These are phyloP conservation scores for Candida germanica DNA, from an alignment of 805 yeast species.

Conservation along the genomic window DNA sequence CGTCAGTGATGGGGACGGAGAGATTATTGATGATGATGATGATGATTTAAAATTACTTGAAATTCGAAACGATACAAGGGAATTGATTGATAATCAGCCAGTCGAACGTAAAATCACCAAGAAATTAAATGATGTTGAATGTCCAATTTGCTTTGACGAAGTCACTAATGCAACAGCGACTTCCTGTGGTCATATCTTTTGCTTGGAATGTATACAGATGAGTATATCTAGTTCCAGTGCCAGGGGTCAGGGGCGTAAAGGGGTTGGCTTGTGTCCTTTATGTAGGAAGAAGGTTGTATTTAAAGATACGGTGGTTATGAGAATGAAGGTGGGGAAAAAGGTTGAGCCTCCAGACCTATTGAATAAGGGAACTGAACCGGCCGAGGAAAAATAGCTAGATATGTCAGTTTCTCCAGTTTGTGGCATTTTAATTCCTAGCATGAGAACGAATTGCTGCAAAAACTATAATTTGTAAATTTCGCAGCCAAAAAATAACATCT, in stretches of 20 bases:
- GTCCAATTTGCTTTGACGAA: conserved; percentile 46
- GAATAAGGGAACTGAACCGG: no score
- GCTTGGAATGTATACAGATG: conserved; percentile 41
- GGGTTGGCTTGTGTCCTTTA: conserved; percentile 43
- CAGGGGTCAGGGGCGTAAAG: conserved; percentile 40
- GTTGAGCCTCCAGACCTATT: conserved; percentile 11
- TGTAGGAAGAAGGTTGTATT: conserved; percentile 39
- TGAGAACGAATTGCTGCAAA: no score
- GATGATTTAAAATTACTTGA: conserved; percentile 38
- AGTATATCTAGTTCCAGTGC: conserved; percentile 39
- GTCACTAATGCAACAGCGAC: conserved; percentile 39
- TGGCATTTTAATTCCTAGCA: no score
- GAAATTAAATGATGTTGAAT: conserved; percentile 34
- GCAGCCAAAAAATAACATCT: no score
- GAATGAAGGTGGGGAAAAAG: conserved; percentile 15
- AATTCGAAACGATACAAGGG: conserved; percentile 34
- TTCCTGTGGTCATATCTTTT: conserved; percentile 43
- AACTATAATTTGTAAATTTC: no score
- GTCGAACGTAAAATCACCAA: conserved; percentile 21
- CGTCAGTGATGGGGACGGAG: conserved; percentile 7
- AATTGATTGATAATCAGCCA: conserved; percentile 24
- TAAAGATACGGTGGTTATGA: conserved; percentile 30
- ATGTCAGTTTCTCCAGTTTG: no score
- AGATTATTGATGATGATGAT: conserved; percentile 24
- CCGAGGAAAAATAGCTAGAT: no score